A percentile compares a stretch with the other conserved stretches of the same genome.
phyloP scores from a whole-genome alignment of 2,329 filamentous ascomycete genomes.

The Coniochaeta sp. region DNA sequence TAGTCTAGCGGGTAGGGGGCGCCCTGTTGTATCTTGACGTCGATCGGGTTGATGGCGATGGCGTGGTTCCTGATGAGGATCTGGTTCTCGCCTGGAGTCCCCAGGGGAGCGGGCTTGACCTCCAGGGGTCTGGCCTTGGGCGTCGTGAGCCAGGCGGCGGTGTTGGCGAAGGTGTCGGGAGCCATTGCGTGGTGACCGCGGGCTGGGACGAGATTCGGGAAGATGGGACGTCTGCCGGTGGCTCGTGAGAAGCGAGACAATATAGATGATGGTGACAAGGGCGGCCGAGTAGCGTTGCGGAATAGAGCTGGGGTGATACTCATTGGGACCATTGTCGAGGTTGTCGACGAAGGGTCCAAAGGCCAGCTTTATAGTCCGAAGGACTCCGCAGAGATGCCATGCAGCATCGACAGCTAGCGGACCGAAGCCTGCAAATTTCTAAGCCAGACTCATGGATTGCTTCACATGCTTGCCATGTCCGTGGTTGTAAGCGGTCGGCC shows the following conservation, averaged over 20 bases:
- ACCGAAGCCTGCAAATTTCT: neutral
- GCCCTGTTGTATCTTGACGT: slow-evolving; percentile 19
- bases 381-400: neutral
- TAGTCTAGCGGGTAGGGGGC: slow-evolving; percentile 19
- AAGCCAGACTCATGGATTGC: neutral
- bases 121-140: neutral
- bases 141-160: slow-evolving; percentile 2
- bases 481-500: neutral
- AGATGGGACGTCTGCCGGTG: neutral
- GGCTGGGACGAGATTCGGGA: neutral
- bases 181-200: neutral
- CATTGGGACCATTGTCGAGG: neutral
- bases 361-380: neutral
- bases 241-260: neutral
- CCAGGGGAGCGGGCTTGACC: neutral
- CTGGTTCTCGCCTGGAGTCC: slow-evolving; percentile 5
- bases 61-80: slow-evolving; percentile 17
- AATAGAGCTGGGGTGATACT: neutral
- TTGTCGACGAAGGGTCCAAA: neutral
- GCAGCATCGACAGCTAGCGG: neutral
- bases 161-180: neutral
- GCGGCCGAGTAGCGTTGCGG: neutral
- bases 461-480: neutral
- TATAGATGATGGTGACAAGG: neutral
- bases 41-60: slow-evolving; percentile 23